Percentiles rank a stretch among this genome's conserved stretches.
These are phyloP conservation scores for Ophiostoma tasmaniense DNA, from an alignment of 2,329 filamentous ascomycete genomes.

Conservation along the genomic window DNA sequence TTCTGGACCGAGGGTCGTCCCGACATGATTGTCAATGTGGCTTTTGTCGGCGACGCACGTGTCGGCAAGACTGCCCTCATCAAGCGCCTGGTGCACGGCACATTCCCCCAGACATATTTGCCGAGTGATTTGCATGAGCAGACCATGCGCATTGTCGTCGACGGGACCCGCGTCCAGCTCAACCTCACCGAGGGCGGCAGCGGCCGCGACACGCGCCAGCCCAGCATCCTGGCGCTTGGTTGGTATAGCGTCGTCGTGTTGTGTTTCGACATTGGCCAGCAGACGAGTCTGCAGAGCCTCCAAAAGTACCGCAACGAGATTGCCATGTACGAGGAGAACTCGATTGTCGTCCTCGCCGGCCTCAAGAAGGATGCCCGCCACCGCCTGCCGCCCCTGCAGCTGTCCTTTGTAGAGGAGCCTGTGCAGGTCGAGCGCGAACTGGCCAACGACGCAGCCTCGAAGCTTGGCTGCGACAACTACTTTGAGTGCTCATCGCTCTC, in stretches of 20 bases:
- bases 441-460: slow-evolving; percentile 12
- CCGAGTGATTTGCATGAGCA: slow-evolving; percentile 18
- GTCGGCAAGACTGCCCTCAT: slow-evolving; percentile 22
- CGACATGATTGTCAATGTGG: slow-evolving; percentile 21
- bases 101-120: slow-evolving; percentile 16
- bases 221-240: slow-evolving; percentile 18
- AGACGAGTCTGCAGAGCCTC: slow-evolving; percentile 14
- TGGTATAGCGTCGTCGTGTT: slow-evolving; percentile 23
- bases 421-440: slow-evolving; percentile 15
- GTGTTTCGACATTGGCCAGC: slow-evolving; percentile 20
- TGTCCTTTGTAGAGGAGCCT: slow-evolving; percentile 19
- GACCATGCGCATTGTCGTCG: slow-evolving; percentile 15
- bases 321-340: slow-evolving; percentile 20
- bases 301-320: slow-evolving; percentile 21
- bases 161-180: slow-evolving; percentile 17
- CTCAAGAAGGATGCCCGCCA: slow-evolving; percentile 22
- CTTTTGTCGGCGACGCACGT: slow-evolving; percentile 19
- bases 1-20: slow-evolving; percentile 17
- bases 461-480: slow-evolving; percentile 18
- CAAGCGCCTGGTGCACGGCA: slow-evolving; percentile 18
- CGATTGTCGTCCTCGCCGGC: slow-evolving; percentile 20
- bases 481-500: slow-evolving; percentile 22
- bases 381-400: slow-evolving; percentile 18
- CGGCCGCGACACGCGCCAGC: slow-evolving; percentile 11
- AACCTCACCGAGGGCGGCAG: slow-evolving; percentile 20